Conservation (phyloP, 1,284 basidiomycete genomes). For the Ustilago trichophora region DNA sequence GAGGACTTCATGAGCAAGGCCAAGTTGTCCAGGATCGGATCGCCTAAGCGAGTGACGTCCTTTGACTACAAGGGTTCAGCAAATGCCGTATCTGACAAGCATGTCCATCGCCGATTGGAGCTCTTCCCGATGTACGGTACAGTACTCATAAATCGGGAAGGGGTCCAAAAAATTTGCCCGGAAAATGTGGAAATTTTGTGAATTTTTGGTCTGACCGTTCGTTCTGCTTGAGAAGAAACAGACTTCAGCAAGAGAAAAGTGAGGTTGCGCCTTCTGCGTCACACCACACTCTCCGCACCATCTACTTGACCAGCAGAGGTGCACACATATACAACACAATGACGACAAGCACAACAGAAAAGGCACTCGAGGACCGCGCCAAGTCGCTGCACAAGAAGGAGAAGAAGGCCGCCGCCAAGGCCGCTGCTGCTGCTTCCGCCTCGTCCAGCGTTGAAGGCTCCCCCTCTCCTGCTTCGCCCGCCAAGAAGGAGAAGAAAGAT, state of each 20-base stretch:
- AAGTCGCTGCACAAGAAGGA: slow-evolving; percentile 59
- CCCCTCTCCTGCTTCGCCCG: slow-evolving; percentile 27
- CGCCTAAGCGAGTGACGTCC: slow-evolving; percentile 41
- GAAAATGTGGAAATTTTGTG: slow-evolving; percentile 8
- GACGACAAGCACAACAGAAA: slow-evolving; percentile 32
- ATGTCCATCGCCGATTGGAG: slow-evolving; percentile 14
- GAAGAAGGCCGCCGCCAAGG: slow-evolving; percentile 58
- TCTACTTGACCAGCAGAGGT: slow-evolving; percentile 1
- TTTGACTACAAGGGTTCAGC: background rate
- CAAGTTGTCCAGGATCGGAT: slow-evolving; percentile 21
- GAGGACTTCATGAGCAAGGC: no score
- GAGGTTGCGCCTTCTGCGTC: background rate
- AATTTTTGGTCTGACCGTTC: background rate
- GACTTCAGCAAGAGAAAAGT: background rate
- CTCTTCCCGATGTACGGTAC: no score
- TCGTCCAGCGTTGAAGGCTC: slow-evolving; percentile 25
- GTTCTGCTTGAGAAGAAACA: slow-evolving; percentile 1
- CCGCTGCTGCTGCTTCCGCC: slow-evolving; percentile 23
- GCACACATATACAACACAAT: slow-evolving; percentile 9
- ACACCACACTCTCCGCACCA: slow-evolving; percentile 1
- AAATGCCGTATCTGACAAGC: slow-evolving; percentile 16
- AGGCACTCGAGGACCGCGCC: slow-evolving; percentile 48
- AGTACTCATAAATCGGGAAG: slow-evolving; percentile 1
- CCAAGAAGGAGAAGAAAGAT: slow-evolving; percentile 61
- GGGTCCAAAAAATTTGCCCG: slow-evolving; percentile 31